Evolutionary conservation across 2,329 filamentous ascomycete species (phyloP), one percentile per base, ranked within the genome.

Genomic region (Pyrenophora teres): DNA sequence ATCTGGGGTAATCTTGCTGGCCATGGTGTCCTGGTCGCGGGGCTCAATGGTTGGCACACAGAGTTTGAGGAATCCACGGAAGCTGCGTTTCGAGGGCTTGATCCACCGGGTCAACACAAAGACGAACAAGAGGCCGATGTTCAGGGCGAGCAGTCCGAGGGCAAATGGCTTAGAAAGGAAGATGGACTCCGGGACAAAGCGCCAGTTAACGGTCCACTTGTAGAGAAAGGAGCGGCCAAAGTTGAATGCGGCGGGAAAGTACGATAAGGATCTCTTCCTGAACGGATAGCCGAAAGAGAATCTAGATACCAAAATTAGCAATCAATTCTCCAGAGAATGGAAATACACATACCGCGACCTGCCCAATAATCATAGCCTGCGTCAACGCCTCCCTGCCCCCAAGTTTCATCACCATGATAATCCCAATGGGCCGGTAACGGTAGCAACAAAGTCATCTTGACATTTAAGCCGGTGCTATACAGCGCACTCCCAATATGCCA

Each of bases 181-280:
- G 0, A 78, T 74, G 6, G 89, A 83, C 74, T 97, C 92, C 13
- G 89, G 87, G n/a, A 97, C 76, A 71, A 97, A 97, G 46, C 92
- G 86, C 94, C 94, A 99, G 74, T 99, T 99, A 62, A 99, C 94
- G 0, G 94, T 99, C 94, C 94, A 99, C 76, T 93, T 92, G 80
- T 93, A 97, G 65, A 96, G 81, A 76, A 99, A 99, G 64, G 90
- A 86, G 47, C 94, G 83, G 40, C 89, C 92, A 52, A 99, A 82
- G 76, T 99, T 92, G 70, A 99, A 99, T 0, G 94, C 92, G 57
- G 89, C 82, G 40, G 84, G 83, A 15, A 95, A 70, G 71, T 99
- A 99, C 23, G 87, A 89, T 52, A 76, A 74, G 16, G 86, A 75
- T 62, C 91, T 88, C 35, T 77, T 77, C 43, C 76, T 72, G 75